Evolutionary conservation across 768 basidiomycete genomes (phyloP), one percentile per base, ranked within the genome.

Genomic region (Podaxis sp.): DNA sequence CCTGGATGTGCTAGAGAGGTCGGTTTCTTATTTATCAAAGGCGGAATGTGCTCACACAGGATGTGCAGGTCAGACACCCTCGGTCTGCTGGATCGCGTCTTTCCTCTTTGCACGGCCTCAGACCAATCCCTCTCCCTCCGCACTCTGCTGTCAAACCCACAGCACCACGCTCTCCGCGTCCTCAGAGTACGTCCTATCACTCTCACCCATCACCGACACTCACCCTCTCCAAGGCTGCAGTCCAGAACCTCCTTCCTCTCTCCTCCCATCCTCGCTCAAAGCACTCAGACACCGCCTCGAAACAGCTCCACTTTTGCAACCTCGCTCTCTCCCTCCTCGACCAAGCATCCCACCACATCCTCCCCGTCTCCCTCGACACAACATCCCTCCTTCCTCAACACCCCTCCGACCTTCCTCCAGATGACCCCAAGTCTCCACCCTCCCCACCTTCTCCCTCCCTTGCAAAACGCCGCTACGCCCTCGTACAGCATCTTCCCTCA

Each of bases 71-170:
- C 85, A 64, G 92, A 94, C 72, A 81, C 81, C 0, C 90, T 91
- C 66, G 89, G 87, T 52, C 78, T 94, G 4, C 85, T 94, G 9
- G 91, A 93, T 79, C 88, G 92, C 67, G 88, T 90, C 65, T 89
- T 90, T 70, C 84, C 87, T 40, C 76, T 87, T 24, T 77, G 78
- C 22, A 71, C 77, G 58, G 72, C 77, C 66, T 74, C 76, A 48
- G 71, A 76, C 42, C 71, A 76, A n/a, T 76, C 82, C 1, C 74
- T 79, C 17, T 77, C 81, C 9, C 78, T 92, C 48, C 85, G 88
- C 24, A 70, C 82, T 0, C 77, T 91, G 7, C 79, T 91, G 54
- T 74, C 76, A 63, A 80, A 86, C 17, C 74, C 87, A 6, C 72
- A 82, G 11, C 73, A 82, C 3, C 81, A 87, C 69, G 76, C 87